Base-by-base conservation (phyloP, 352 stramenopile species). In the Pythium biforme region DNA sequence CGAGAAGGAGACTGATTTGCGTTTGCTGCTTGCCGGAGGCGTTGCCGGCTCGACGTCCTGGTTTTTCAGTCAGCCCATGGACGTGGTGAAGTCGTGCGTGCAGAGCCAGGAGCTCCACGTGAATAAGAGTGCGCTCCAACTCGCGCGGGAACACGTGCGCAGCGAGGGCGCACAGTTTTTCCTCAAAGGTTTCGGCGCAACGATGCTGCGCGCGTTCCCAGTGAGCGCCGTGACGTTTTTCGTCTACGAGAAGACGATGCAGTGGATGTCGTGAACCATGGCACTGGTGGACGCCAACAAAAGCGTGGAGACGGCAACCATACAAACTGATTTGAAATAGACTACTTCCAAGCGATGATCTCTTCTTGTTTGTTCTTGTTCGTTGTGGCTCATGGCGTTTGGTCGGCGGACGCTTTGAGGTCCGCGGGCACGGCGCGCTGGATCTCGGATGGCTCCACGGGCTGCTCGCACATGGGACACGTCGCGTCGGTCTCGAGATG, bases 21-120 rank as follows among this genome's bases (percentile, higher is more conserved):
- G 76, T n/a, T 66, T 92, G 49, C 76, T 95, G 68, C 71, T 91
- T n/a, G 70, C 87, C 0, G 85, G 87, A 25, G 87, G 87, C 19
- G 56, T 92, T 6, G 85, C 87, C 0, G 87, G 85, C 15, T 90
- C 88, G 43, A 62, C 89, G 45, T 93, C 85, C 25, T 95, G 87
- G 85, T 70, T 86, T 25, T 66, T 91, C 47, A 88, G 78, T 33
- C 83, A 93, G 64, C 90, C 89, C 3, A 73, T 95, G 56, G 90
- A 97, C 65, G 90, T 97, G 25, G 77, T 97, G 67, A 97, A 97
- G 76, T 96, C 86, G 26, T 86, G 88, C 40, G 86, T 95, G 31
- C 90, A 97, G 75, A 88, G 82, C 54, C 84, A 92, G 55, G 62
- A 68, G 17, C 72, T 88, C 8, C 68, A 64, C 8, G 59, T 64